These are phyloP conservation scores for Adenanthera pavonina DNA, from an alignment of 306 rosid genomes.

Conservation along the genomic window DNA sequence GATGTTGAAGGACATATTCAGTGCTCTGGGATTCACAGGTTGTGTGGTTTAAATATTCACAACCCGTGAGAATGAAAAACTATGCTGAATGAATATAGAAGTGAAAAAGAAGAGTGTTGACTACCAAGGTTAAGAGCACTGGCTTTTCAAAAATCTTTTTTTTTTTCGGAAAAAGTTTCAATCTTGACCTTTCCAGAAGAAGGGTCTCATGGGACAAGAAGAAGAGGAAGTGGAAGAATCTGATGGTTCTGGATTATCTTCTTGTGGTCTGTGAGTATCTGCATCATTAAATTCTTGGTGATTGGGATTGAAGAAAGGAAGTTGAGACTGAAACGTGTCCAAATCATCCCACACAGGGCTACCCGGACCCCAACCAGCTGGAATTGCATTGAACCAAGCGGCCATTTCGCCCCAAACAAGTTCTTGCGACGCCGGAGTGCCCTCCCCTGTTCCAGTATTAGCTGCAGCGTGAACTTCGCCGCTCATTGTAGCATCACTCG, in stretches of 20 bases:
- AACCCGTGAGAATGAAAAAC: slow-evolving; percentile 45
- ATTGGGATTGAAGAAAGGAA: slow-evolving; percentile 49
- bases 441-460: slow-evolving; percentile 45
- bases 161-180: slow-evolving; percentile 14
- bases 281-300: slow-evolving; percentile 44
- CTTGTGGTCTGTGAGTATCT: slow-evolving; percentile 50
- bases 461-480: slow-evolving; percentile 43
- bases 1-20: slow-evolving; percentile 25
- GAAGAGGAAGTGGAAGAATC: slow-evolving; percentile 47
- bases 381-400: slow-evolving; percentile 84
- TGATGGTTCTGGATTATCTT: slow-evolving; percentile 45
- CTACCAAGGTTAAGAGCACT: not conserved
- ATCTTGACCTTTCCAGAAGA: slow-evolving; percentile 66
- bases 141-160: not conserved
- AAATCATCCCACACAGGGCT: slow-evolving; percentile 97
- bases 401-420: slow-evolving; percentile 90
- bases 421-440: slow-evolving; percentile 61
- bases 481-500: slow-evolving; percentile 46
- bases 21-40: slow-evolving; percentile 49
- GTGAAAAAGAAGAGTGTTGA: not conserved
- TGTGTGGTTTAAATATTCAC: slow-evolving; percentile 52
- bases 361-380: slow-evolving; percentile 93
- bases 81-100: not conserved
- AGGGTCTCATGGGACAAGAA: slow-evolving; percentile 56
- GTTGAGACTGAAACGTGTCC: slow-evolving; percentile 62